These are phyloP conservation scores for Moringa oleifera DNA, from an alignment of 345 rosid genomes.

Conservation along the genomic window DNA sequence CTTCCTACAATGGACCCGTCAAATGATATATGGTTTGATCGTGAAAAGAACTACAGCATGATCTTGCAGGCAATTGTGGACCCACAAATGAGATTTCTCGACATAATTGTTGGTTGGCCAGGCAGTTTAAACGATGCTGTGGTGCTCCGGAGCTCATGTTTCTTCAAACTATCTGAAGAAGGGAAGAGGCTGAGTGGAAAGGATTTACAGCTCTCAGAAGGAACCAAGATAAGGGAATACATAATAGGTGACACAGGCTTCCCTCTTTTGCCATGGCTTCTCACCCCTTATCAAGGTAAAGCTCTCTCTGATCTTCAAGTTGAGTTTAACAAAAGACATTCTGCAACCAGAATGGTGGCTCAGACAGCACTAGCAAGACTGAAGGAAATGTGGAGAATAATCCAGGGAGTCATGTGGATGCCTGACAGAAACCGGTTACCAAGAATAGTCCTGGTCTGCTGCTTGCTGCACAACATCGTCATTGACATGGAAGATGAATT, in stretches of 20 bases:
- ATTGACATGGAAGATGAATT: slow-evolving; percentile 54
- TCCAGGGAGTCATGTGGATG: slow-evolving; percentile 72
- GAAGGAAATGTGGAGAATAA: slow-evolving; percentile 79
- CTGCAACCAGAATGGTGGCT: slow-evolving; percentile 41
- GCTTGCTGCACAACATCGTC: slow-evolving; percentile 69
- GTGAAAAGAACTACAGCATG: slow-evolving; percentile 72
- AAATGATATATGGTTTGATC: slow-evolving; percentile 56
- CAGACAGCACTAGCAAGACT: slow-evolving; percentile 55
- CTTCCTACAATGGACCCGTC: slow-evolving; percentile 53
- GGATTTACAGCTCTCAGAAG: slow-evolving; percentile 33
- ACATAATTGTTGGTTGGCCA: slow-evolving; percentile 61
- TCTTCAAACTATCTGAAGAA: slow-evolving; percentile 54
- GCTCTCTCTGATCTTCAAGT: slow-evolving; percentile 33
- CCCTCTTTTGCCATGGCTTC: slow-evolving; percentile 62
- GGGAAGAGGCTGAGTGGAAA: slow-evolving; percentile 50
- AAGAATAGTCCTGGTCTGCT: slow-evolving; percentile 57
- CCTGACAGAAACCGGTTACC: slow-evolving; percentile 64
- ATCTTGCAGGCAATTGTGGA: slow-evolving; percentile 63
- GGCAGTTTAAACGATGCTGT: slow-evolving; percentile 59
- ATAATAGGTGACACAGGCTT: slow-evolving; percentile 54
- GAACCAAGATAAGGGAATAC: slow-evolving; percentile 45
- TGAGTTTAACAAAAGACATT: slow-evolving; percentile 52
- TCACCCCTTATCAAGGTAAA: slow-evolving; percentile 58
- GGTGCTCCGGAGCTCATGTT: slow-evolving; percentile 54
- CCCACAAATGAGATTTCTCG: slow-evolving; percentile 67